Base-by-base conservation (phyloP, 2,329 filamentous ascomycete genomes). In the Penicillium griseofulvum region DNA sequence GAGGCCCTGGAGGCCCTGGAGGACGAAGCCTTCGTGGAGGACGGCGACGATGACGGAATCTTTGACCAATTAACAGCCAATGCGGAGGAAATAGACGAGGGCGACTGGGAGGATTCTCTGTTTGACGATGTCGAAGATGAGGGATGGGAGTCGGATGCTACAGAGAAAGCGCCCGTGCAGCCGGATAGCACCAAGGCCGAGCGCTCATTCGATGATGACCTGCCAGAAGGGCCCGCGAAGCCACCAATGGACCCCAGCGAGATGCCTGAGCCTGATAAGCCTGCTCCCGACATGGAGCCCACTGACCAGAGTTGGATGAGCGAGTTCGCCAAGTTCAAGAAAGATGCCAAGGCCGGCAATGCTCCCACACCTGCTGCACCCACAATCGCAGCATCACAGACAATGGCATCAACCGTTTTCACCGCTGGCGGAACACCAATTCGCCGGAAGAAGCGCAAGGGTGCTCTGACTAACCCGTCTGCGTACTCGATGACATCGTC, bases 91-190 rank as follows among this genome's bases (percentile, higher is more conserved):
- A 76, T 95, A 17, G 87, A 91, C n/a, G 80, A 86, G 31, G 82
- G 86, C 43, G 91, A 95, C 59, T 97, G 93, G 71, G 88, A 94
- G 39, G 84, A 84, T 54, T 78, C 79, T 10, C 68, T 75, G 2
- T 83, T 81, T 56, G 75, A 78, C 14, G 69, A 70, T 8, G 80
- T 83, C 5, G 85, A 88, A 5, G 91, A 93, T 49, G 88, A 89
- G 1, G 94, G 93, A 6, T 99, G 92, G 92, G 92, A 97, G 74
- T 95, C 91, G 8, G 94, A 99, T 72, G 87, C 86, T 64, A 99
- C 94, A 0, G 91, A 87, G 70, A 96, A 88, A 78, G 87, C 88
- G 4, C 74, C 83, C 19, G 69, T 69, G 41, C 72, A 72, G n/a
- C 75, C 58, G 54, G 64, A 64, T 33, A 69, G 63, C 26, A 62